phyloP scores from a whole-genome alignment of 2,329 filamentous ascomycete species.

The Bipolaris oryzae region DNA sequence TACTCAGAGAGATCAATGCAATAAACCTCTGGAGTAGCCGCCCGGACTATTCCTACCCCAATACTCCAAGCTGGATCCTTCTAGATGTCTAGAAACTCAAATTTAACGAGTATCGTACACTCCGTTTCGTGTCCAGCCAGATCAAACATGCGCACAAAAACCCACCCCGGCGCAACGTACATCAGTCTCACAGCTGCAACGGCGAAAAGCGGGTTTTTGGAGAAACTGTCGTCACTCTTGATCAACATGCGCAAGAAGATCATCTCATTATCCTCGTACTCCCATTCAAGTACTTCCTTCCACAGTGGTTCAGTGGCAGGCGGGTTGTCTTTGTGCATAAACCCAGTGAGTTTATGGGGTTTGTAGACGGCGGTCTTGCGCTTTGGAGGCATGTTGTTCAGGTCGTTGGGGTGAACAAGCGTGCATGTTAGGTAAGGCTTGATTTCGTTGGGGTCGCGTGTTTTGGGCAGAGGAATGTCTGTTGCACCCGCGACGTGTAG shows the following conservation, averaged over 20 bases:
- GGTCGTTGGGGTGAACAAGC: slow-evolving; percentile 63
- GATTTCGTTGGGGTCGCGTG: slow-evolving; percentile 56
- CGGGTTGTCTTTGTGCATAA: slow-evolving; percentile 64
- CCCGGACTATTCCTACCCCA: neutral
- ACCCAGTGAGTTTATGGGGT: slow-evolving; percentile 63
- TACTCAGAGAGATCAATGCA: neutral
- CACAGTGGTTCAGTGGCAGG: slow-evolving; percentile 66
- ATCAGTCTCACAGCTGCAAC: slow-evolving; percentile 65
- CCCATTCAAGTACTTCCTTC: slow-evolving; percentile 71
- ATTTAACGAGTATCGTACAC: slow-evolving; percentile 66
- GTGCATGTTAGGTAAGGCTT: slow-evolving; percentile 70
- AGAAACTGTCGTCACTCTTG: slow-evolving; percentile 70
- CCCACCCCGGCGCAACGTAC: slow-evolving; percentile 65
- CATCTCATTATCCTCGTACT: slow-evolving; percentile 70
- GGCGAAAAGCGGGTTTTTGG: slow-evolving; percentile 66
- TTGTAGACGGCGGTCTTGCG: slow-evolving; percentile 67
- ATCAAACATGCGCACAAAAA: slow-evolving; percentile 69
- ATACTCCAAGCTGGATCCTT: neutral
- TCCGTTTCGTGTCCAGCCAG: slow-evolving; percentile 68
- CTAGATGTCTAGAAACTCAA: slow-evolving; percentile 56
- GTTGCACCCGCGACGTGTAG: slow-evolving; percentile 68
- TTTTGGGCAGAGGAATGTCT: slow-evolving; percentile 62
- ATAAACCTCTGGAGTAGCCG: neutral
- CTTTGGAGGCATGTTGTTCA: slow-evolving; percentile 60
- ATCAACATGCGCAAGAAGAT: slow-evolving; percentile 68